Base-by-base conservation (phyloP, 768 basidiomycete species). In the Ramaria rubella region DNA sequence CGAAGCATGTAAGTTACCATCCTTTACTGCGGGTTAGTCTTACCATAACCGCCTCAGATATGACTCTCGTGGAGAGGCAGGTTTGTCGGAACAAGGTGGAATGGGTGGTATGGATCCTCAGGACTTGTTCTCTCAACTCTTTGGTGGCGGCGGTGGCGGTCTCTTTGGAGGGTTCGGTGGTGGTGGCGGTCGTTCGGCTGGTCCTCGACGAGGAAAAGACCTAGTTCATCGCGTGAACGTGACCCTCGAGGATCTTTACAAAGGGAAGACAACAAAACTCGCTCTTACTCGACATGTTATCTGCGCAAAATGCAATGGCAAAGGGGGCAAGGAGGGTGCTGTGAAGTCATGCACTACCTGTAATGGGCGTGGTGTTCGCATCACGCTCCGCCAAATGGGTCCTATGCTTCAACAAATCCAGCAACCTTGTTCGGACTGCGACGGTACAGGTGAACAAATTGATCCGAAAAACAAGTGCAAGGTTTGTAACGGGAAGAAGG, bases 321-420 rank as follows among this genome's bases (percentile, higher is more conserved):
- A 89, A 69, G 96, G 96, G 48, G 96, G 96, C 55, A 98, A 98
- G 73, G 94, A 96, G 17, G 96, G 95, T 55, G 90, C 96, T 51
- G 92, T 96, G 60, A 82, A 85, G 68, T 65, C 77, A 26, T 99
- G 96, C 73, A 61, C 69, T 42, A 65, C 75, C 14, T 99, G 96
- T 75, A 79, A 75, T 65, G 96, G 96, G 56, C 90, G 92, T 61
- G 96, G 96, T 65, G 74, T 94, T 76, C 90, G 86, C 69, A 72
- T 97, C 67, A 91, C 87, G 51, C 75, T 98, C 59, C 89, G 96
- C 59, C 96, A 98, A 71, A 90, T 99, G 83, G 96, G 96, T 26
- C 96, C 96, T 4, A 99, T 99, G 96, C 91, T 99, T 64, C 96
- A 99, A 72, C 95, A 99, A 73, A 90, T 98, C 63, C 96, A 98